Percentiles rank a stretch among this genome's conserved stretches.
Conservation (phyloP, 1,284 basidiomycete genomes). For the Thelephora terrestris region DNA sequence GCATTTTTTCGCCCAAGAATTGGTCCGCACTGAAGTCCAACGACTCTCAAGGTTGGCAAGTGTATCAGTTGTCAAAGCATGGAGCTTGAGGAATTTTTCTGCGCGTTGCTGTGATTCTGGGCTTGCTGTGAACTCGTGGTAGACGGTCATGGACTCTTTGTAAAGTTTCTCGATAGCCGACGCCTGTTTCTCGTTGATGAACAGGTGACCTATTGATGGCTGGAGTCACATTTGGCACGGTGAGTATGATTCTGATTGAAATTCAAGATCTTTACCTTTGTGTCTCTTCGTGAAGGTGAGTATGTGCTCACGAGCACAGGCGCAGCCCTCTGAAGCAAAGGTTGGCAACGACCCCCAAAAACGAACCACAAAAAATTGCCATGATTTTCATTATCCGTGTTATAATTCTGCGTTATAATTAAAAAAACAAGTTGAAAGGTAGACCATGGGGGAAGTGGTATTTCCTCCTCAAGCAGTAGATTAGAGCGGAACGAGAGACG, state of each 20-base stretch:
- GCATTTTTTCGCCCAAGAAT: slow-evolving; percentile 4
- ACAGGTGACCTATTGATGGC: not conserved
- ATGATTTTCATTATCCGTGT: slow-evolving; percentile 1
- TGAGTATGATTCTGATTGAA: too few species aligned
- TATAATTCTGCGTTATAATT: not conserved
- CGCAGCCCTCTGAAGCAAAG: not conserved
- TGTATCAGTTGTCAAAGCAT: not conserved
- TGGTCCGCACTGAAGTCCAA: slow-evolving; percentile 1
- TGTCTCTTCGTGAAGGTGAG: slow-evolving; percentile 3
- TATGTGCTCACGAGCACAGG: not conserved
- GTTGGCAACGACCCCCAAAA: not conserved
- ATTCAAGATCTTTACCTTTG: slow-evolving; percentile 2
- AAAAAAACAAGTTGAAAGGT: not conserved
- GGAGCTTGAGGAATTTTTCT: not conserved
- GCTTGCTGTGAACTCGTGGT: too few species aligned
- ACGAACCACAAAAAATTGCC: slow-evolving; percentile 2
- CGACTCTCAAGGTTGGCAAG: slow-evolving; percentile 4
- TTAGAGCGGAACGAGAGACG: not conserved
- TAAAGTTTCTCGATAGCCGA: not conserved
- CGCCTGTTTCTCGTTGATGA: not conserved
- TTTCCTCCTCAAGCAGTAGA: slow-evolving; percentile 5
- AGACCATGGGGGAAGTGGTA: slow-evolving; percentile 2
- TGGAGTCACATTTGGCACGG: too few species aligned
- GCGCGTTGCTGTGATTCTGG: not conserved
- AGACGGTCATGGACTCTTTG: too few species aligned